Conservation (phyloP, 495 filamentous ascomycete species). For the Lepidopterella palustris region DNA sequence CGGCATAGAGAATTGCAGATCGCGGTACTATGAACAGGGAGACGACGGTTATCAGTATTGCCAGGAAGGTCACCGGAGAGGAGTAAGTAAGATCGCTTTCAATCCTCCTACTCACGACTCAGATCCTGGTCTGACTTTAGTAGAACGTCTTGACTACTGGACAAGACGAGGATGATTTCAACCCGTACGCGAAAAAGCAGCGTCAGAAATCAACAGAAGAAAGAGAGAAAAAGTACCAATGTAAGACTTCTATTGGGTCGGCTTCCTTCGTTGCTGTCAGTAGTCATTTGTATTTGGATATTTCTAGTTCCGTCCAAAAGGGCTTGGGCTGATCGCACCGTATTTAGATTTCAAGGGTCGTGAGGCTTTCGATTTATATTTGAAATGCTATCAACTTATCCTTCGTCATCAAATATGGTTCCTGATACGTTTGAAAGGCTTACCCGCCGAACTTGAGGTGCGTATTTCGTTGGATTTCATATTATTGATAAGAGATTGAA, state of each 20-base stretch:
- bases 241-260: slow-evolving; percentile 7
- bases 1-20: slow-evolving; percentile 41
- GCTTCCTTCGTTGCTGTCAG: slow-evolving; percentile 20
- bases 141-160: slow-evolving; percentile 40
- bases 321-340: no score
- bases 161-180: slow-evolving; percentile 71
- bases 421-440: slow-evolving; percentile 53
- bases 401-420: slow-evolving; percentile 65
- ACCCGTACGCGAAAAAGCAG: slow-evolving; percentile 50
- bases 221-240: slow-evolving; percentile 40
- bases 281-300: slow-evolving; percentile 59
- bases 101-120: no score
- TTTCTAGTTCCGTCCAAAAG: no score
- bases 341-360: slow-evolving; percentile 46
- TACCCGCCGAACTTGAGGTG: slow-evolving; percentile 59
- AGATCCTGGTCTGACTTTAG: no score
- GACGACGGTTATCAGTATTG: slow-evolving; percentile 46
- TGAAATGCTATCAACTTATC: slow-evolving; percentile 81
- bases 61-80: slow-evolving; percentile 48
- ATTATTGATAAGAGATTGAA: no score
- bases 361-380: slow-evolving; percentile 65
- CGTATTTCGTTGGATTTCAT: neutral
- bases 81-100: slow-evolving; percentile 33
- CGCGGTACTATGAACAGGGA: slow-evolving; percentile 43
- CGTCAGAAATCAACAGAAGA: slow-evolving; percentile 46